A percentile compares a stretch with the other conserved stretches of the same genome.
Evolutionary conservation across 192 early-diverging fungal species (phyloP).

Genomic region (Gamsiella multidivaricata): DNA sequence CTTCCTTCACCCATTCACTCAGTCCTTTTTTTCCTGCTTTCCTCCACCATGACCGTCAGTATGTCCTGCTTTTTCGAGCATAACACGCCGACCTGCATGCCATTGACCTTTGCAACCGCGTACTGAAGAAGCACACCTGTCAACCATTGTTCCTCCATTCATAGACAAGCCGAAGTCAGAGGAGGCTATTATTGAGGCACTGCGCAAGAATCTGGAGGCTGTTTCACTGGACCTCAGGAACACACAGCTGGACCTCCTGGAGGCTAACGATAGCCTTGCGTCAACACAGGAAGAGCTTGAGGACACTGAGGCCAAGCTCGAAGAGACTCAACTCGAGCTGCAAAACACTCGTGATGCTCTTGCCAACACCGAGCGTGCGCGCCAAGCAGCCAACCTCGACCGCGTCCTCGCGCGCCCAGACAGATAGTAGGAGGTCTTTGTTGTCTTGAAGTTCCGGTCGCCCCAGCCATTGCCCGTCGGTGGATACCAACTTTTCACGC

Average conservation of each 20-base stretch:
- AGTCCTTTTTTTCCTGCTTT: neutral
- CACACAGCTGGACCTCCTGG: conserved; percentile 22
- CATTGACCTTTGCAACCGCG: conserved; percentile 10
- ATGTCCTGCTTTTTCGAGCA: neutral
- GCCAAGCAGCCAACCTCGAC: too few relatives aligned
- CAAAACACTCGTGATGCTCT: conserved; percentile 17
- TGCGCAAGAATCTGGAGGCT: conserved; percentile 12
- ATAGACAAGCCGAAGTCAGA: conserved; percentile 20
- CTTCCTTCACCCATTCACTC: neutral
- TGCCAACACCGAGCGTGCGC: conserved; percentile 14
- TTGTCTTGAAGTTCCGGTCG: conserved; percentile 7
- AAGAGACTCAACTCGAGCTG: conserved; percentile 17
- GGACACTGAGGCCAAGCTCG: conserved; percentile 4
- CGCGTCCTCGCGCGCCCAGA: too few relatives aligned
- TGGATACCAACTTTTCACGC: conserved; percentile 7
- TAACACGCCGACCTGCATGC: neutral
- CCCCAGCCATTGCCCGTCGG: too few relatives aligned
- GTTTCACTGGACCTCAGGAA: conserved; percentile 34
- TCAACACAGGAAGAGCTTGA: conserved; percentile 23
- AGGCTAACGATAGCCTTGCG: conserved; percentile 17
- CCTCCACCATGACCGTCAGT: conserved; percentile 9
- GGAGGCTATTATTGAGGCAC: conserved; percentile 20
- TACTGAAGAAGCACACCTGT: neutral
- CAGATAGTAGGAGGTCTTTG: conserved; percentile 12
- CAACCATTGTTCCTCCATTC: neutral